Conservation (phyloP, 2,329 filamentous ascomycete genomes). For the Aschersonia sp. region DNA sequence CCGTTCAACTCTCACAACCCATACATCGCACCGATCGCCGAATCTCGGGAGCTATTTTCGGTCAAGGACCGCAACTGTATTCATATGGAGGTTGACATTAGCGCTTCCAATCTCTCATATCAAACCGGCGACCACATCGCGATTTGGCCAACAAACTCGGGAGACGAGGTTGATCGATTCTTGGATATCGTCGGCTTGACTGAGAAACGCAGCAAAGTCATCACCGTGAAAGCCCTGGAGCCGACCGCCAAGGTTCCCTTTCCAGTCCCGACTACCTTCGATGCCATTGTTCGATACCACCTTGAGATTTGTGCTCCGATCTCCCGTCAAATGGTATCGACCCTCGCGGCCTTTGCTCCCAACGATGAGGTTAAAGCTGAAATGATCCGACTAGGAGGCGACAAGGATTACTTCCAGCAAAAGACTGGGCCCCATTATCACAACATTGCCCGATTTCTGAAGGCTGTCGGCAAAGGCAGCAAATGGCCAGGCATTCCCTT, state of each 20-base stretch:
- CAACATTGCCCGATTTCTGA: conserved; percentile 79
- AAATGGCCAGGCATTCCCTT: conserved; percentile 81
- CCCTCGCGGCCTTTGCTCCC: conserved; percentile 78
- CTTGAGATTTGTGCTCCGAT: conserved; percentile 93
- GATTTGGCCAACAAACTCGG: conserved; percentile 91
- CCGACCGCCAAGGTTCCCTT: conserved; percentile 95
- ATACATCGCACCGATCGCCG: conserved; percentile 83
- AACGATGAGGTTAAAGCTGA: conserved; percentile 74
- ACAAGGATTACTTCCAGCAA: conserved; percentile 91
- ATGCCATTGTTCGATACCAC: conserved; percentile 85
- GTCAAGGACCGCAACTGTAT: conserved; percentile 87
- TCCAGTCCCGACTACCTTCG: conserved; percentile 91
- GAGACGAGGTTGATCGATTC: conserved; percentile 83
- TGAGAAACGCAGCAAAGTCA: conserved; percentile 66
- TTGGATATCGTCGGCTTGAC: conserved; percentile 62
- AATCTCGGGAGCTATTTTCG: conserved; percentile 82
- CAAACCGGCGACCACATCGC: conserved; percentile 96
- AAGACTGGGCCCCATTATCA: conserved; percentile 69
- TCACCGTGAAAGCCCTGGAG: conserved; percentile 82
- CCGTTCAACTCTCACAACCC: conserved; percentile 96
- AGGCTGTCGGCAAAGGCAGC: conserved; percentile 55
- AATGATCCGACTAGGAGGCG: conserved; percentile 74
- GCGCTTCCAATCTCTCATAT: conserved; percentile 78
- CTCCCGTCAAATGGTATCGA: conserved; percentile 86
- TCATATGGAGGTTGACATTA: conserved; percentile 89